A percentile compares a stretch with the other conserved stretches of the same genome.
These are phyloP conservation scores for Eucalyptus microcorys DNA, from an alignment of 345 rosid species.

Conservation along the genomic window DNA sequence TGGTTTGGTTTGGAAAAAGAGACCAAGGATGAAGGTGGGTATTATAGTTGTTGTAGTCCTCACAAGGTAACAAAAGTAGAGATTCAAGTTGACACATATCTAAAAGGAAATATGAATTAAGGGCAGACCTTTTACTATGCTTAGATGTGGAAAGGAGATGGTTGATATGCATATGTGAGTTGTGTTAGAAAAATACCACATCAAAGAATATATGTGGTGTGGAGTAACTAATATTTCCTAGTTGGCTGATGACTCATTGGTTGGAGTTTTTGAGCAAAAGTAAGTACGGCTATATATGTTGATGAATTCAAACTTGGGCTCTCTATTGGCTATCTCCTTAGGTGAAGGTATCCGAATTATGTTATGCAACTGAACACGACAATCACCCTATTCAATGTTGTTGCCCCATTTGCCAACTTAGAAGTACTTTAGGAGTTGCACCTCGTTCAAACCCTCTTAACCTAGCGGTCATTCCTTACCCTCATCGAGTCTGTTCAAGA, in stretches of 20 bases:
- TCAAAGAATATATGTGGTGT: background rate
- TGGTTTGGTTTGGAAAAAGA: background rate
- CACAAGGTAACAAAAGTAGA: background rate
- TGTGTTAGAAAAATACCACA: background rate
- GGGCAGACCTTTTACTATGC: rapidly evolving
- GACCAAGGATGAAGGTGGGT: background rate
- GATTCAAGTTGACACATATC: background rate
- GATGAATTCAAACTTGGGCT: background rate
- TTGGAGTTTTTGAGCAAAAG: background rate
- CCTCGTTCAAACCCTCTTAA: background rate
- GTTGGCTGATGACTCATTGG: background rate
- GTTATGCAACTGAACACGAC: rapidly evolving
- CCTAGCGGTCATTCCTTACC: background rate
- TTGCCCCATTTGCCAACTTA: background rate
- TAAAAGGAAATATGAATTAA: background rate
- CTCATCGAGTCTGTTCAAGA: background rate
- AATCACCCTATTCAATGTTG: background rate
- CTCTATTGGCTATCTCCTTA: background rate
- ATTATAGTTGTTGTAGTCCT: background rate
- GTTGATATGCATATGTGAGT: background rate
- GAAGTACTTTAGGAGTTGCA: background rate
- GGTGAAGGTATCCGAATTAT: background rate
- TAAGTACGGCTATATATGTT: background rate
- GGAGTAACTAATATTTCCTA: background rate
- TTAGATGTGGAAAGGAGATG: background rate